Percentiles rank a stretch among this genome's conserved stretches.
Evolutionary conservation across 108 stramenopile genomes (phyloP).

Genomic region (Skeletonema tropicum): DNA sequence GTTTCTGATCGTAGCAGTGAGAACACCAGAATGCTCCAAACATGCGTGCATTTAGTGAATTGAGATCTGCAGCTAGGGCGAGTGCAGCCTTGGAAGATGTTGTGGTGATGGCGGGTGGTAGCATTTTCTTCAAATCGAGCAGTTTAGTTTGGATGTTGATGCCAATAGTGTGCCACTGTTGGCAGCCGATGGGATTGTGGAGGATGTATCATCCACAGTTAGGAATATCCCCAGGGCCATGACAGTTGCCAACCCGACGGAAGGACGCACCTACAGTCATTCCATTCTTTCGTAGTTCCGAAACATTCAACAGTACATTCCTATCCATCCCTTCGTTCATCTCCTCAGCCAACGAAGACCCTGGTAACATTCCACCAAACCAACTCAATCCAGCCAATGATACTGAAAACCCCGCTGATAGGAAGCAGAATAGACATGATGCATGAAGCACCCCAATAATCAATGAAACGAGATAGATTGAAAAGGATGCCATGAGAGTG

Average conservation of each 20-base stretch:
- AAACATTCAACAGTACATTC: background rate
- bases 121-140: constrained; percentile 38
- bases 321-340: constrained; percentile 5
- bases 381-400: constrained; percentile 62
- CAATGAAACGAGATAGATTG: constrained; percentile 81
- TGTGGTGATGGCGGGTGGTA: constrained; percentile 83
- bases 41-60: constrained; percentile 76
- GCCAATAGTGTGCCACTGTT: constrained; percentile 39
- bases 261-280: constrained; percentile 37
- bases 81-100: constrained; percentile 67
- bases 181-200: constrained; percentile 8
- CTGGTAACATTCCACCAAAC: constrained; percentile 65
- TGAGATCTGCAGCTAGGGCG: constrained; percentile 61
- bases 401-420: constrained; percentile 70
- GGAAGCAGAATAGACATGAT: constrained; percentile 84
- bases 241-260: constrained; percentile 44
- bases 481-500: constrained; percentile 91
- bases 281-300: constrained; percentile 31
- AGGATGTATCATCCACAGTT: constrained; percentile 23
- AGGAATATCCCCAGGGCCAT: constrained; percentile 40
- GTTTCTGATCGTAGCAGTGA: constrained; percentile 95
- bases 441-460: constrained; percentile 74
- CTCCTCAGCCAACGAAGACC: background rate
- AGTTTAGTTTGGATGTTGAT: constrained; percentile 25
- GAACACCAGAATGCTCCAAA: constrained; percentile 97